A percentile compares a stretch with the other conserved stretches of the same genome.
Conservation (phyloP, 805 yeast species). For the Alloascoidea hylecoeti region DNA sequence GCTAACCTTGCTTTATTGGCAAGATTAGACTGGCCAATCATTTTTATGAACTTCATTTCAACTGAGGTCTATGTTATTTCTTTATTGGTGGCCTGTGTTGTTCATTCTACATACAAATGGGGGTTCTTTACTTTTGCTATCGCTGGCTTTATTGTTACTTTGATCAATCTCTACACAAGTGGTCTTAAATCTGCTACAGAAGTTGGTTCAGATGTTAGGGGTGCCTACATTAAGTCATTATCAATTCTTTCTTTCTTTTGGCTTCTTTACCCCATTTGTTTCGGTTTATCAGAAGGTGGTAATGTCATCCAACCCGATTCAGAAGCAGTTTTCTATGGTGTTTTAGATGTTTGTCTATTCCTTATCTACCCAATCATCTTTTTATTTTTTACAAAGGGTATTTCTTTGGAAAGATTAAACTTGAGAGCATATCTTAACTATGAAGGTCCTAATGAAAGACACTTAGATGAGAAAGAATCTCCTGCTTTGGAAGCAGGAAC, state of each 20-base stretch:
- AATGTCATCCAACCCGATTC: conserved; percentile 44
- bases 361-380: conserved; percentile 8
- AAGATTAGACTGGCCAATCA: not conserved
- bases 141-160: conserved; percentile 9
- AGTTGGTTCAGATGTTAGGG: conserved; percentile 10
- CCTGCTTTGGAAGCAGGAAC: too few relatives aligned
- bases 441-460: too few relatives aligned
- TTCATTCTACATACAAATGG: conserved; percentile 23
- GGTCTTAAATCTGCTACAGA: conserved; percentile 11
- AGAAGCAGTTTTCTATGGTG: conserved; percentile 45
- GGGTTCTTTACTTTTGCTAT: conserved; percentile 24
- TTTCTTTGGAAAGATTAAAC: not conserved
- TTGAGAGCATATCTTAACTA: too few relatives aligned
- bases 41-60: conserved; percentile 12
- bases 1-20: not conserved
- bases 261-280: conserved; percentile 33
- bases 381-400: not conserved
- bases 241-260: conserved; percentile 21
- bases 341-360: conserved; percentile 35
- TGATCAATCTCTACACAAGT: not conserved
- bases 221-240: conserved; percentile 3
- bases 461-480: too few relatives aligned
- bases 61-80: conserved; percentile 21
- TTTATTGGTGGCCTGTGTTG: conserved; percentile 22
- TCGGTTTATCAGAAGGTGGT: conserved; percentile 53